Evolutionary conservation across 345 rosid genomes (phyloP).

Genomic region (Firmiana major): DNA sequence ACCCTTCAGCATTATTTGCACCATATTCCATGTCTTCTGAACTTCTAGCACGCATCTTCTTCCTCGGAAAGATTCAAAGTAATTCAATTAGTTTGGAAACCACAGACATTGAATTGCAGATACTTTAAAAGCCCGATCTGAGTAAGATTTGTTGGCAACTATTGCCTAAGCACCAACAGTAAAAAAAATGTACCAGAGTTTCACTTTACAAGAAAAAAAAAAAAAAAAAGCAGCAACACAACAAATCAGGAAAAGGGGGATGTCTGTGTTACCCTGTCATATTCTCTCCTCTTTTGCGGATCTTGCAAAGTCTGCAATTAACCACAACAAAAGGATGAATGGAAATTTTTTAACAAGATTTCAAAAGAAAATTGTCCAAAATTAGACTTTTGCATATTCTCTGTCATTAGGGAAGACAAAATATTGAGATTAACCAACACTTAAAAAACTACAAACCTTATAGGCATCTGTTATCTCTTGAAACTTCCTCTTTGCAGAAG

Average conservation of each 20-base stretch:
- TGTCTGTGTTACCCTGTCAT: conserved; percentile 48
- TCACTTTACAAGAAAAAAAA: not conserved
- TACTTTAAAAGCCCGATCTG: not conserved
- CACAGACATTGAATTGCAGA: not conserved
- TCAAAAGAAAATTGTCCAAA: not conserved
- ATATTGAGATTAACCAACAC: not conserved
- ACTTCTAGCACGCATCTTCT: conserved; percentile 49
- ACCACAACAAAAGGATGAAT: conserved; percentile 4
- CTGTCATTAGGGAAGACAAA: not conserved
- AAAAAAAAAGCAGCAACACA: not conserved
- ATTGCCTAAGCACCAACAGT: not conserved
- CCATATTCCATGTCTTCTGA: conserved; percentile 46
- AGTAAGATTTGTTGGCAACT: not conserved
- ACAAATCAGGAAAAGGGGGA: not conserved
- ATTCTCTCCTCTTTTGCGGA: conserved; percentile 61
- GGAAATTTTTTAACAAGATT: not conserved
- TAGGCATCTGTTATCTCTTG: conserved; percentile 87
- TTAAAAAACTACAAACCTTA: conserved; percentile 44
- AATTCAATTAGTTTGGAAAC: conserved; percentile 14
- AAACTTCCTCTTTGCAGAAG: conserved; percentile 82
- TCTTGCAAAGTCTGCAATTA: conserved; percentile 58
- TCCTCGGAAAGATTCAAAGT: conserved; percentile 9
- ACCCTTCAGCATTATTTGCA: conserved; percentile 50
- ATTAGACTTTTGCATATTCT: not conserved
- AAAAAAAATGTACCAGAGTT: not conserved